Base-by-base conservation (phyloP, 2,329 filamentous ascomycete species). In the Podosphaera leucotricha region DNA sequence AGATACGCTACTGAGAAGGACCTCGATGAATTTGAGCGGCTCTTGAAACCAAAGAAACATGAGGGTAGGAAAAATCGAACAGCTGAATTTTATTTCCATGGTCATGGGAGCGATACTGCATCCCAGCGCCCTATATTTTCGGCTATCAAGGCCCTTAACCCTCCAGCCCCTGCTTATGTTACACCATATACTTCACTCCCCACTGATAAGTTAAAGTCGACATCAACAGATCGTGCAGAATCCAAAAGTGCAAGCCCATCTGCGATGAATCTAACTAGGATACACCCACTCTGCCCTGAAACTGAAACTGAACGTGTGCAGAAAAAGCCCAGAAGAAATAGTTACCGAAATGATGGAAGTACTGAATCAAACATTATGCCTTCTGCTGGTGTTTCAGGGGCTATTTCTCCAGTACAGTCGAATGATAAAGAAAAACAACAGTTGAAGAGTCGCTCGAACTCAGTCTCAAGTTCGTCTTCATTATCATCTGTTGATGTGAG, bases 1-100 rank as follows among this genome's bases (percentile, higher is more conserved):
- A 70, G 74, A 53, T 69, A 65, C 16, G 71, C 72, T n/a, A 66
- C 68, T 49, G 53, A 59, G 33, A 64, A 66, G 33, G 68, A 70
- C 1, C 54, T 68, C 43, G 58, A 63, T 35, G 62, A 69, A 48
- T 77, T 76, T 54, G 60, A 59, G 41, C 60, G 58, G 35, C 63
- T 71, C 38, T 55, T 77, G 42, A 60, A 63, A 51, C 57, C 64
- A 46, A 71, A 67, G 60, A 77, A 77, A 57, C 65, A 61, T 47
- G 66, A 74, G 50, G 72, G 70, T 44, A 68, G 67, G 52, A 66
- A 64, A 63, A 67, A 51, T 62, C 69, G 55, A 61, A 65, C 53
- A 63, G 65, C 48, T 63, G 61, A 58, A 39, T 62, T 69, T 49
- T 71, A 71, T 57, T 75, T 75, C 56, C 63, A 52, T 21, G 54